These are phyloP conservation scores for Cercis canadensis DNA, from an alignment of 306 rosid genomes.

Conservation along the genomic window DNA sequence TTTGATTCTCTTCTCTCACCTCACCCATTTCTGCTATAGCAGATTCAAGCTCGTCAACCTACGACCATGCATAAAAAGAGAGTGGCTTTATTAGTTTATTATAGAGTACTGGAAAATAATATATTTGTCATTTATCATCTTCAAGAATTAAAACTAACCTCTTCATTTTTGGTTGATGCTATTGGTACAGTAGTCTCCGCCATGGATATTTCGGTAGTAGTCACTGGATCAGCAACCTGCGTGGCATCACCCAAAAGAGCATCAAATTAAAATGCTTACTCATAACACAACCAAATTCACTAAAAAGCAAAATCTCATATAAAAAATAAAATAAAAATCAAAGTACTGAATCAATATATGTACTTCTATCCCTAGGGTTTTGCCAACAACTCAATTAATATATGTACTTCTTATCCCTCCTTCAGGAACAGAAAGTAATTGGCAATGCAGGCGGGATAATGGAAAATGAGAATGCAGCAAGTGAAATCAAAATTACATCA, in stretches of 20 bases:
- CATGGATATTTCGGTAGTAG: constrained; percentile 40
- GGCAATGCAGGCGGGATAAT: no score
- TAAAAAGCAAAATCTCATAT: no score
- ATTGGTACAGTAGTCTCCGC: constrained; percentile 46
- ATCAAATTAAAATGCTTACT: constrained; percentile 11
- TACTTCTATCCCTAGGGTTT: constrained; percentile 1
- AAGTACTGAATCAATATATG: no score
- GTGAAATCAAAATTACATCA: background rate
- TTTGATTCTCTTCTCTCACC: constrained; percentile 77
- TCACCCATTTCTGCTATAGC: constrained; percentile 73
- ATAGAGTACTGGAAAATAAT: background rate
- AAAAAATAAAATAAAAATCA: no score
- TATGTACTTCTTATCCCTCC: no score
- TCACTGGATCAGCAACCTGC: constrained; percentile 47
- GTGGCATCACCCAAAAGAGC: background rate
- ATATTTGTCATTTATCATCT: background rate
- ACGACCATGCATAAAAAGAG: background rate
- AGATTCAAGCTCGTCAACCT: constrained; percentile 66
- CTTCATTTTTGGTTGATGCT: constrained; percentile 50
- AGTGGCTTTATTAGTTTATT: background rate
- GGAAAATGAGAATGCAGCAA: background rate
- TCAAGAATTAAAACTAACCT: constrained; percentile 44
- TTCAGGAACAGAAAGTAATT: no score
- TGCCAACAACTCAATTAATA: background rate
- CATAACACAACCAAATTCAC: no score